Conservation (phyloP, 1,139 yeast genomes). For the Blastobotrys malaysiensis region DNA sequence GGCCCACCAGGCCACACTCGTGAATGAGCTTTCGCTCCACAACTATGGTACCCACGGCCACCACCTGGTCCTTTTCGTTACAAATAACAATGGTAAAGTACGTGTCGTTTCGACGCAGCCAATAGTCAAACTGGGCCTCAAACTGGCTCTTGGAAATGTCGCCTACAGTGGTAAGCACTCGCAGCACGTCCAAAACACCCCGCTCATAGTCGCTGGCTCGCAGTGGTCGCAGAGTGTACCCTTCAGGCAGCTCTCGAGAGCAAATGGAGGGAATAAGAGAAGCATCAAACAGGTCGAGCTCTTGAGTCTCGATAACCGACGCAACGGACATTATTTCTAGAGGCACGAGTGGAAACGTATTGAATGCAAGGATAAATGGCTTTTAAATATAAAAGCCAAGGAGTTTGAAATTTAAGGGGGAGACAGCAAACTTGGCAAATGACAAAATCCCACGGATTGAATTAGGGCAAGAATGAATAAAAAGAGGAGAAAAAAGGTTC, state of each 20-base stretch:
- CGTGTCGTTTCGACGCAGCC: constrained; percentile 42
- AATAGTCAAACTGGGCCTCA: constrained; percentile 40
- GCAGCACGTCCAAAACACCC: constrained; percentile 47
- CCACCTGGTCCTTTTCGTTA: constrained; percentile 31
- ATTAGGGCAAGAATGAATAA: background rate
- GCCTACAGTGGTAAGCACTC: constrained; percentile 57
- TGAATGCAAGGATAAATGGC: background rate
- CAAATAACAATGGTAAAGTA: constrained; percentile 53
- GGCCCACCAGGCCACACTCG: constrained; percentile 81
- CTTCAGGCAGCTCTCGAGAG: constrained; percentile 40
- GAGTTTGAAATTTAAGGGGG: background rate
- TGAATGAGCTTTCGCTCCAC: constrained; percentile 57
- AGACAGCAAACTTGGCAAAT: background rate
- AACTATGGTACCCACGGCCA: constrained; percentile 41
- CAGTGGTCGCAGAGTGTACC: constrained; percentile 49
- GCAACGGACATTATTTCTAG: background rate
- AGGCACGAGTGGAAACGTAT: background rate
- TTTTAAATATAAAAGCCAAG: background rate
- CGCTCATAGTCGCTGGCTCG: constrained; percentile 42
- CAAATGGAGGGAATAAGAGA: background rate
- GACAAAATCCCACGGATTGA: too few relatives aligned
- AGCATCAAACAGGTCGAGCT: background rate
- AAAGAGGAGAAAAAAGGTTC: background rate
- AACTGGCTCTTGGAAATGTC: constrained; percentile 42
- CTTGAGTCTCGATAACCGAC: background rate